Evolutionary conservation across 1,139 yeast genomes (phyloP), one percentile per base, ranked within the genome.

Genomic region (Debaryomyces sp.): DNA sequence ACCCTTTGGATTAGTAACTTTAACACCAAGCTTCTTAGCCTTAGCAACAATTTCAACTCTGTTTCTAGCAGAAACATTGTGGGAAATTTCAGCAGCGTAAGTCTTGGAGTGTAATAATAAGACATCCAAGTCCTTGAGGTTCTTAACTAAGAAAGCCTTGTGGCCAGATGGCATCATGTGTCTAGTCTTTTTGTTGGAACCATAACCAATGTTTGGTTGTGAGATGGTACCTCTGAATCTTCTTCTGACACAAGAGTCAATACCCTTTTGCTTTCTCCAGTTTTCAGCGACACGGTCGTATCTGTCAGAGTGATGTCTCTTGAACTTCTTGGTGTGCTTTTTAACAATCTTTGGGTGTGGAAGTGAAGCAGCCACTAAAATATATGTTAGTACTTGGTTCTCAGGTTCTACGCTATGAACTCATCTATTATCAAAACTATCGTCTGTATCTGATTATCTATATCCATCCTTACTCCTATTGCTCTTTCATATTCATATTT

Each of bases 241-340:
- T 86, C 98, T 92, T 87, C 98, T 92, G 77, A 92, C 97, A 82
- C 92, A 87, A 69, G 97, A 92, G 85, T 95, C 99, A 75, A 95
- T 95, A 94, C 99, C 99, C 90, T 92, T 94, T 84, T 95, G 99
- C 84, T 94, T 94, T 90, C 99, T 94, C 99, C 99, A 95, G 86
- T 87, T 87, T 82, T 90, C 97, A 71, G 91, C 82, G 67, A 94
- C 97, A 81, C 99, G 92, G 85, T 85, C 85, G 83, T 90, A 94
- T 82, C 97, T 91, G 89, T 95, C 99, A 78, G 97, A 91, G 85
- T 95, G 99, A 80, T 94, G 98, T 85, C 99, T 91, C 94, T 91
- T 94, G 90, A 95, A 95, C 87, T 88, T 88, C 85, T 89, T 89
- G 77, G 92, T 79, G 89, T 91, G 95, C 92, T 95, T 95, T 94